These are phyloP conservation scores for Trametes cingulata DNA, from an alignment of 768 basidiomycete species.

Conservation along the genomic window DNA sequence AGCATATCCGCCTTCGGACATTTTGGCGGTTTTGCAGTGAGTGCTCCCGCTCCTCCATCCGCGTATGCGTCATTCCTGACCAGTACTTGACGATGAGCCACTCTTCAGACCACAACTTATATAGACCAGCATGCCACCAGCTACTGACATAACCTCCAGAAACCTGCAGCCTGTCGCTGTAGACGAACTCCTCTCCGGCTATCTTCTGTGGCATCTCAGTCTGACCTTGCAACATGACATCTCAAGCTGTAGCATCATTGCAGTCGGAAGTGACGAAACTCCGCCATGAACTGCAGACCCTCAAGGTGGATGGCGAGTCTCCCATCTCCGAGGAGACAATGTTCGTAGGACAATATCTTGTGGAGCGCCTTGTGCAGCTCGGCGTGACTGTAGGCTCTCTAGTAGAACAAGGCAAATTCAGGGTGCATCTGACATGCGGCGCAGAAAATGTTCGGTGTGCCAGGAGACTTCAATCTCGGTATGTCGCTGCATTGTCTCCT, in stretches of 20 bases:
- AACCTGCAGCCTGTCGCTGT: too few relatives aligned
- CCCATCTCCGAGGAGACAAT: slow-evolving; percentile 40
- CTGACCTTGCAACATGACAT: slow-evolving; percentile 12
- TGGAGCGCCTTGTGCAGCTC: slow-evolving; percentile 63
- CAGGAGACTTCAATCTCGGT: slow-evolving; percentile 86
- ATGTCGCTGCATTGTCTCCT: slow-evolving; percentile 4
- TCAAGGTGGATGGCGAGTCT: slow-evolving; percentile 39
- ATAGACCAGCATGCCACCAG: too few relatives aligned
- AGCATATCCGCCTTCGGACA: too few relatives aligned
- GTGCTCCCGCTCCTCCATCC: too few relatives aligned
- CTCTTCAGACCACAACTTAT: too few relatives aligned
- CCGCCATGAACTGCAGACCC: slow-evolving; percentile 45
- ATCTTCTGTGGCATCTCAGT: background rate
- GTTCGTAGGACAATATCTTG: slow-evolving; percentile 58
- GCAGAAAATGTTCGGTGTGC: slow-evolving; percentile 81
- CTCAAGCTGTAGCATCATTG: slow-evolving; percentile 33
- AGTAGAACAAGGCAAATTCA: background rate
- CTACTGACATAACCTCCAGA: too few relatives aligned
- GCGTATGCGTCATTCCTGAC: too few relatives aligned
- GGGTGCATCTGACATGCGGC: slow-evolving; percentile 1
- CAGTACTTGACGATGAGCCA: too few relatives aligned
- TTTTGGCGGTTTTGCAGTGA: too few relatives aligned
- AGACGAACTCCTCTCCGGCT: too few relatives aligned
- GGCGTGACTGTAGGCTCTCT: slow-evolving; percentile 55
- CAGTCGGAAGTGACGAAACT: slow-evolving; percentile 50